Conservation (phyloP, 805 yeast genomes). For the fission yeast (Schizosaccharomyces pombe) region DNA sequence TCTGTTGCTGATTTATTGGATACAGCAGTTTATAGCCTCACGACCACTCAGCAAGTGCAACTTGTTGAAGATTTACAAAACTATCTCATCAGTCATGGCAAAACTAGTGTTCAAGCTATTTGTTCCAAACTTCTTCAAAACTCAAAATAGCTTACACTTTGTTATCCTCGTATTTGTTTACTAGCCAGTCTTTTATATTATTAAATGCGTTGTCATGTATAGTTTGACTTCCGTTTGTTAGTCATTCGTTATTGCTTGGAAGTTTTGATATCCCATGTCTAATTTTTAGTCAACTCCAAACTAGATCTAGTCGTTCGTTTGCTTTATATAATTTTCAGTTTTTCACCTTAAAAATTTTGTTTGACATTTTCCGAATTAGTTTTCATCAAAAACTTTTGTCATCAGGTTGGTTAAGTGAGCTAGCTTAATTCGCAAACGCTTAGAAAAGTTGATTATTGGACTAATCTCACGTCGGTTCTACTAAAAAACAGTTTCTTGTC, state of each 20-base stretch:
- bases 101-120: neutral
- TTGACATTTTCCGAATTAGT: no score
- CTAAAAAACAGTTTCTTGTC: neutral
- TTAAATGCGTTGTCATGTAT: neutral
- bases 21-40: constrained; percentile 45
- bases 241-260: no score
- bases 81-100: constrained; percentile 22
- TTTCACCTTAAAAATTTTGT: no score
- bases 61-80: constrained; percentile 35
- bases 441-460: no score
- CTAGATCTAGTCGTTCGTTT: no score
- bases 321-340: no score
- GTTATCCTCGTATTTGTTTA: neutral
- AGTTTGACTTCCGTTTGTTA: no score
- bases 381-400: no score
- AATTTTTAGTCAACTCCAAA: no score
- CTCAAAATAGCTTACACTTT: neutral
- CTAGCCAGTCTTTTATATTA: neutral
- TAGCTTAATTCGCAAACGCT: no score
- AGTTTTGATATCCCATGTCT: no score
- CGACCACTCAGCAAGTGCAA: constrained; percentile 38
- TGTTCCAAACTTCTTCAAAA: neutral
- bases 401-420: no score
- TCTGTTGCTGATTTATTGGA: constrained; percentile 59
- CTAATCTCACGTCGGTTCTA: neutral